These are phyloP conservation scores for Phytophthora citricola DNA, from an alignment of 352 stramenopile genomes.

Conservation along the genomic window DNA sequence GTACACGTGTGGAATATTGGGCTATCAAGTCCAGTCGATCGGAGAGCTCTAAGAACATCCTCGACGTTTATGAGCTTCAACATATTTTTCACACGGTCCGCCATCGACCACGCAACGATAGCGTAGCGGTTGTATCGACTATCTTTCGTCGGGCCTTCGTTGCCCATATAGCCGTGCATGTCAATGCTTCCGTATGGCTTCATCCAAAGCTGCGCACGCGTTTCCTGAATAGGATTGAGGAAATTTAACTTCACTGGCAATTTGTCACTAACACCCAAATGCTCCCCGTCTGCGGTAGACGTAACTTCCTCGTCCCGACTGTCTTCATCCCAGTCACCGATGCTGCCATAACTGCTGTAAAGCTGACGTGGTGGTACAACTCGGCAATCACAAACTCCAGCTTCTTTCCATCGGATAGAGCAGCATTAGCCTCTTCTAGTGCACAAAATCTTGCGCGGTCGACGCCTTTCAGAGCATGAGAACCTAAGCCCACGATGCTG, in stretches of 20 bases:
- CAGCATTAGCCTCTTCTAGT: conserved; percentile 1
- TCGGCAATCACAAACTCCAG: background rate
- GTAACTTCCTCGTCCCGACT: background rate
- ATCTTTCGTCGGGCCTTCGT: conserved; percentile 29
- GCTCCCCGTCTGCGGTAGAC: background rate
- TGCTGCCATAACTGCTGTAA: background rate
- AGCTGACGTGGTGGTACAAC: background rate
- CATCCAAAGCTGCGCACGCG: conserved; percentile 18
- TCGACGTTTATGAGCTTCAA: conserved; percentile 14
- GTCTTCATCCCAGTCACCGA: background rate
- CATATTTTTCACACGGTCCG: conserved; percentile 1
- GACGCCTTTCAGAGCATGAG: conserved; percentile 19
- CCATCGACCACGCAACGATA: conserved; percentile 19
- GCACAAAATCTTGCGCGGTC: conserved; percentile 10
- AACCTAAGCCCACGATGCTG: conserved; percentile 10
- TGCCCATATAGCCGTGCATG: conserved; percentile 24
- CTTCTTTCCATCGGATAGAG: background rate
- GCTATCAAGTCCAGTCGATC: background rate
- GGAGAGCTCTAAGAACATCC: conserved; percentile 5
- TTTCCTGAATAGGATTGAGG: conserved; percentile 31
- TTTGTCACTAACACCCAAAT: background rate
- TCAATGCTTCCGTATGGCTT: conserved; percentile 14
- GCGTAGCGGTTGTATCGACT: conserved; percentile 26
- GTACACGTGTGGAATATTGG: conserved; percentile 12
- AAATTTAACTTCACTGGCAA: conserved; percentile 16